These are phyloP conservation scores for Heracleum sosnowskyi DNA, from an alignment of 129 eudicot genomes.

Conservation along the genomic window DNA sequence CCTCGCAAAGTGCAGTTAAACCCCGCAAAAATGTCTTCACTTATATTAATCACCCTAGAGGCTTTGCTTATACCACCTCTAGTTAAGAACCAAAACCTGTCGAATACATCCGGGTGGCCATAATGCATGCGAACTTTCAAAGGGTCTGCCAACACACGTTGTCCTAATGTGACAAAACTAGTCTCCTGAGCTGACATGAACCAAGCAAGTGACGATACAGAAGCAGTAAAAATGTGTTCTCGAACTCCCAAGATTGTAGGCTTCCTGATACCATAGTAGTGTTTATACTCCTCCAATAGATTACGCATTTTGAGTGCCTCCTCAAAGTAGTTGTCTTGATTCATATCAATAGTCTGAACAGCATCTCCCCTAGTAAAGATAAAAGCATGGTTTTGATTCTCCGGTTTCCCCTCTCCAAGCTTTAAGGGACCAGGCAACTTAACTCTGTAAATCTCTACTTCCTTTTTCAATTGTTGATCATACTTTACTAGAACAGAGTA, in stretches of 20 bases:
- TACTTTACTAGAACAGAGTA: slow-evolving; percentile 89
- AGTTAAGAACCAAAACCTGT: slow-evolving; percentile 90
- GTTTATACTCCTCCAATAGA: slow-evolving; percentile 71
- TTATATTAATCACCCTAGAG: slow-evolving; percentile 81
- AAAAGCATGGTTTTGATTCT: slow-evolving; percentile 89
- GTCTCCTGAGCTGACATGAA: slow-evolving; percentile 98
- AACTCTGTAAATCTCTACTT: slow-evolving; percentile 88
- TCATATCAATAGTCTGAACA: slow-evolving; percentile 93
- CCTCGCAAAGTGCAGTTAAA: slow-evolving; percentile 95
- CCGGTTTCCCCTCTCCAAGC: slow-evolving; percentile 98
- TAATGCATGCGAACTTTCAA: slow-evolving; percentile 86
- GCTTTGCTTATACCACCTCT: slow-evolving; percentile 97
- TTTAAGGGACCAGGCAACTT: slow-evolving; percentile 90
- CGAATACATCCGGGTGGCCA: slow-evolving; percentile 94
- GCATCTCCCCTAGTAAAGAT: slow-evolving; percentile 97
- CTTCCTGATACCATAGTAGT: slow-evolving; percentile 66
- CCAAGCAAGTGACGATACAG: slow-evolving; percentile 97
- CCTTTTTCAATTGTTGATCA: slow-evolving; percentile 63
- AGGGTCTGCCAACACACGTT: slow-evolving; percentile 92
- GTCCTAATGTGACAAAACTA: slow-evolving; percentile 93
- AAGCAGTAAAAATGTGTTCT: slow-evolving; percentile 88
- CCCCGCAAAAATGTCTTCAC: slow-evolving; percentile 96
- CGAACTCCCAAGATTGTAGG: slow-evolving; percentile 85
- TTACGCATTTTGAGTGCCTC: slow-evolving; percentile 92
- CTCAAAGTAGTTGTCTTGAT: slow-evolving; percentile 91